A percentile compares a stretch with the other conserved stretches of the same genome.
Evolutionary conservation across 352 stramenopile genomes (phyloP).

Genomic region (Globisporangium cederbergense): DNA sequence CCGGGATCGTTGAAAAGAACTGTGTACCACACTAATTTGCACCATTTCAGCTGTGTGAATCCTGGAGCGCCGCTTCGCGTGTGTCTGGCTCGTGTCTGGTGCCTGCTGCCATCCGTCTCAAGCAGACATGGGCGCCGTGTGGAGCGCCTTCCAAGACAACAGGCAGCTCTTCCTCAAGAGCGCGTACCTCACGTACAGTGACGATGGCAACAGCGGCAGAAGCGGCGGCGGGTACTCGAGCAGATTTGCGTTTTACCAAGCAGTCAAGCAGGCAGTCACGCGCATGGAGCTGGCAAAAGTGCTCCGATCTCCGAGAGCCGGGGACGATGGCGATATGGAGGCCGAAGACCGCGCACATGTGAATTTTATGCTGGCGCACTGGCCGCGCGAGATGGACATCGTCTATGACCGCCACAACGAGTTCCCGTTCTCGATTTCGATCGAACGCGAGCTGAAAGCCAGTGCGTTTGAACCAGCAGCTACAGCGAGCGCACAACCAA

Average conservation of each 20-base stretch:
- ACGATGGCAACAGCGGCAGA: not conserved
- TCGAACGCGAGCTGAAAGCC: conserved; percentile 33
- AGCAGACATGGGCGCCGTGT: conserved; percentile 27
- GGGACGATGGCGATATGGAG: conserved; percentile 9
- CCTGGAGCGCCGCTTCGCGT: not conserved
- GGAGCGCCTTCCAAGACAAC: conserved; percentile 25
- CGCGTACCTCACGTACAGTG: conserved; percentile 19
- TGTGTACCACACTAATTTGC: not conserved
- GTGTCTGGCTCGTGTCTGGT: not conserved
- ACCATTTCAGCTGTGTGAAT: not conserved
- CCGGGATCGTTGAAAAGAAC: not conserved
- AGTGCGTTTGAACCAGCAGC: not conserved
- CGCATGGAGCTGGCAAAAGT: conserved; percentile 31
- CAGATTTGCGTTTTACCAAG: conserved; percentile 31
- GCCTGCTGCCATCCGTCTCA: no score
- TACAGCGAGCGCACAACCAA: not conserved
- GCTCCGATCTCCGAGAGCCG: not conserved
- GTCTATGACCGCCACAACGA: conserved; percentile 38
- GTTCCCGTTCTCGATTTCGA: conserved; percentile 31
- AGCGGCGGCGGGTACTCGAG: conserved; percentile 10
- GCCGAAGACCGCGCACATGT: conserved; percentile 24
- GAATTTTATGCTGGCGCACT: conserved; percentile 48
- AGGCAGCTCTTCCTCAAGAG: conserved; percentile 31
- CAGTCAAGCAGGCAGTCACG: conserved; percentile 30
- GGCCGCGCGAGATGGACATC: conserved; percentile 35